Conservation (phyloP, 2,329 filamentous ascomycete genomes). For the Botrytis squamosa region DNA sequence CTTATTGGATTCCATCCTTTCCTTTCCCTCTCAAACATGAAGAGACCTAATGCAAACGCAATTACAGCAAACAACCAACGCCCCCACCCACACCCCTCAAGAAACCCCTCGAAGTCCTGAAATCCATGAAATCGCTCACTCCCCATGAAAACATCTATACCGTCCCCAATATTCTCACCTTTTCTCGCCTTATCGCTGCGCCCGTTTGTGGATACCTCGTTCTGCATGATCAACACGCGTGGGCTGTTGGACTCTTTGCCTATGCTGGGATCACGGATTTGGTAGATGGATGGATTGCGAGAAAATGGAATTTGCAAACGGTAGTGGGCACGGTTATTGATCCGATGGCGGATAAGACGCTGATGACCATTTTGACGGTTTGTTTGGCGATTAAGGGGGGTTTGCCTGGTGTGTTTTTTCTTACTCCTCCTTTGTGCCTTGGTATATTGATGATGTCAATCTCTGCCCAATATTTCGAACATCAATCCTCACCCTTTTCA, state of each 20-base stretch:
- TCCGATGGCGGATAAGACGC: slow-evolving; percentile 92
- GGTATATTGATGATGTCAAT: not conserved
- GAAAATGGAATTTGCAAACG: slow-evolving; percentile 82
- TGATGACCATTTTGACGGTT: slow-evolving; percentile 92
- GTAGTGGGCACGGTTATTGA: slow-evolving; percentile 94
- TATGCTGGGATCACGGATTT: slow-evolving; percentile 92
- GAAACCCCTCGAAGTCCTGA: slow-evolving; percentile 28
- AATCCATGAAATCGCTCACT: slow-evolving; percentile 36
- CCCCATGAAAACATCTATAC: slow-evolving; percentile 92
- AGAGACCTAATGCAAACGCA: not conserved
- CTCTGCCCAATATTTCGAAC: not conserved
- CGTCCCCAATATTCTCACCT: slow-evolving; percentile 88
- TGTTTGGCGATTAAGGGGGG: slow-evolving; percentile 80
- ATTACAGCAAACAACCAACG: not conserved
- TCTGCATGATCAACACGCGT: slow-evolving; percentile 74
- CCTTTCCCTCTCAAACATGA: not conserved
- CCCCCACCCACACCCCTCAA: slow-evolving; percentile 24
- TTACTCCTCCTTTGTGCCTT: not conserved
- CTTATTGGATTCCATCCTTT: not conserved
- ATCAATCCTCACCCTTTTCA: not conserved
- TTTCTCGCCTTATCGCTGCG: slow-evolving; percentile 78
- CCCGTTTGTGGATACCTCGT: slow-evolving; percentile 88
- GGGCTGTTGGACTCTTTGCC: slow-evolving; percentile 81
- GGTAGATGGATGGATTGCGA: slow-evolving; percentile 90
- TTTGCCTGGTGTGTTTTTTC: slow-evolving; percentile 63